These are phyloP conservation scores for Sporothrix euskadiensis DNA, from an alignment of 2,329 filamentous ascomycete genomes.

Conservation along the genomic window DNA sequence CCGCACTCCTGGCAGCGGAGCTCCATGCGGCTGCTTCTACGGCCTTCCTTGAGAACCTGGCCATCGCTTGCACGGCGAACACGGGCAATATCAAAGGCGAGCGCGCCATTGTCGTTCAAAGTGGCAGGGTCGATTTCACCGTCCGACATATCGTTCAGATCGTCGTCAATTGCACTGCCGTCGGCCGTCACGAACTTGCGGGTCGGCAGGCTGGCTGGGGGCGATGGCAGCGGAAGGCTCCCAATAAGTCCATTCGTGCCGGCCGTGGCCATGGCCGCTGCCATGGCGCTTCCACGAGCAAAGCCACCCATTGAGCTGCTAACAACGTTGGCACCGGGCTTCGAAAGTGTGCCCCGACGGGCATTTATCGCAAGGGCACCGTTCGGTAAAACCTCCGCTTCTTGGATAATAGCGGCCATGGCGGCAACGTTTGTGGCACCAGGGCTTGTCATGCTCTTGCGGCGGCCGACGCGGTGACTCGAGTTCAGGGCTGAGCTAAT, in stretches of 20 bases:
- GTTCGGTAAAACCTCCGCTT: conserved; percentile 59
- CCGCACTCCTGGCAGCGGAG: conserved; percentile 97
- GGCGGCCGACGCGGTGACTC: conserved; percentile 82
- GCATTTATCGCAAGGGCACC: conserved; percentile 59
- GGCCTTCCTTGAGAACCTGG: conserved; percentile 76
- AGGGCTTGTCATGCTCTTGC: conserved; percentile 87
- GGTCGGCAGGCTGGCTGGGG: conserved; percentile 68
- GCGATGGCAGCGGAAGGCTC: conserved; percentile 63
- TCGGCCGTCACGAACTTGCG: conserved; percentile 52
- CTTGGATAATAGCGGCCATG: conserved; percentile 70
- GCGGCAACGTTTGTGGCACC: conserved; percentile 71
- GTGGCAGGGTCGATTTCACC: conserved; percentile 41
- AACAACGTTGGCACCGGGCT: conserved; percentile 54
- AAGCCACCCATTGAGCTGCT: conserved; percentile 25
- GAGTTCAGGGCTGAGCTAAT: conserved; percentile 68
- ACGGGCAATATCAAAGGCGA: conserved; percentile 51
- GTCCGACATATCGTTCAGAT: conserved; percentile 61
- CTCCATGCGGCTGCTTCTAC: conserved; percentile 77
- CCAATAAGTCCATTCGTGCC: conserved; percentile 41
- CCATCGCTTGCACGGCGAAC: conserved; percentile 77
- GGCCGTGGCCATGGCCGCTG: conserved; percentile 27
- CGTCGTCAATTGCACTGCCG: conserved; percentile 68
- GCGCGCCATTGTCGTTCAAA: background rate
- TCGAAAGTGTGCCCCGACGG: conserved; percentile 70
- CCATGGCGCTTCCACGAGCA: conserved; percentile 27